Conservation (phyloP, 192 early-diverging fungal species). For the Oehlia diaphana region DNA sequence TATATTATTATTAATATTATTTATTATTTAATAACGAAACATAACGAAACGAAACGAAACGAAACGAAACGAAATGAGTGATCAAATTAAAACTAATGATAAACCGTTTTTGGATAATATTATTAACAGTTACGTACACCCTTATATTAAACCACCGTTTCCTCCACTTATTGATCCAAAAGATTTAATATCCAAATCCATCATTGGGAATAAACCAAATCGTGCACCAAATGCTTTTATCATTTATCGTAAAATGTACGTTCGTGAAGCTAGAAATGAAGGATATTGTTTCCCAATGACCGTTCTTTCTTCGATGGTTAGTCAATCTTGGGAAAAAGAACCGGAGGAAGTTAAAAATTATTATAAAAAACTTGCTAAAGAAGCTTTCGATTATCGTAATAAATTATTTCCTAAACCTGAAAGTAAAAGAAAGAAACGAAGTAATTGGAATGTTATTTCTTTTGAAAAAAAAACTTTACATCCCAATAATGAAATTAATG, state of each 20-base stretch:
- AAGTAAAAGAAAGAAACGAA: background rate
- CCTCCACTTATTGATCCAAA: slow-evolving; percentile 11
- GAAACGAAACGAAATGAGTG: background rate
- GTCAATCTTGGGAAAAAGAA: slow-evolving; percentile 4
- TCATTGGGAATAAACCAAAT: background rate
- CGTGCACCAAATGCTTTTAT: slow-evolving; percentile 5
- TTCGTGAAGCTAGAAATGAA: background rate
- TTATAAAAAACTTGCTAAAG: slow-evolving; percentile 10
- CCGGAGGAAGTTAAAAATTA: slow-evolving; percentile 1
- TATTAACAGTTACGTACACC: background rate
- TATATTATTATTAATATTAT: no score
- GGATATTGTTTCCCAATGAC: slow-evolving; percentile 10
- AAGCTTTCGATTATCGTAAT: background rate
- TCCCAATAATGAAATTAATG: no score
- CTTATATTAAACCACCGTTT: slow-evolving; percentile 1
- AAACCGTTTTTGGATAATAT: background rate
- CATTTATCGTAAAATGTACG: background rate
- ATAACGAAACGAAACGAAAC: background rate
- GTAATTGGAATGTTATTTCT: background rate
- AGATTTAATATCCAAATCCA: slow-evolving; percentile 5
- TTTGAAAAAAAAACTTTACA: background rate
- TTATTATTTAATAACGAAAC: no score
- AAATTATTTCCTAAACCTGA: background rate
- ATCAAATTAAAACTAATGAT: background rate
- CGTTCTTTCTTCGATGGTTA: slow-evolving; percentile 8